Conservation (phyloP, 768 basidiomycete genomes). For the Hortiboletus flavorubellus region DNA sequence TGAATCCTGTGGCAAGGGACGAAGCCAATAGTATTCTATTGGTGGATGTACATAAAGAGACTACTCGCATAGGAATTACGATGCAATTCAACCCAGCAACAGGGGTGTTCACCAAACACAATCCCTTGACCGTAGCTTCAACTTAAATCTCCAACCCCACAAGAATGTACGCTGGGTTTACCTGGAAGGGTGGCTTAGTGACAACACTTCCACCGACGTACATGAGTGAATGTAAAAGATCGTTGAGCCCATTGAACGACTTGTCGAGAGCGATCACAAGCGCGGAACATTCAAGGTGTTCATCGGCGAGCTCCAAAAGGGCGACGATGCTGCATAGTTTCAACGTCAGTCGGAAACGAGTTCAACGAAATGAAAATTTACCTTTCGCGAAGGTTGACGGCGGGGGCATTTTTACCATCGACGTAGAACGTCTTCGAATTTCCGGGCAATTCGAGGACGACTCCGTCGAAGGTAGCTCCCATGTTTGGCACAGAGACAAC, state of each 20-base stretch:
- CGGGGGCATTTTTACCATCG: conserved; percentile 76
- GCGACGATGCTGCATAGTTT: conserved; percentile 65
- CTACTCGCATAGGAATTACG: conserved; percentile 7
- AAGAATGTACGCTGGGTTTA: conserved; percentile 74
- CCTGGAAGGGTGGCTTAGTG: conserved; percentile 73
- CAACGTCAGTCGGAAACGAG: conserved; percentile 1
- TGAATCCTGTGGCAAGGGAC: not conserved
- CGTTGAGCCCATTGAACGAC: conserved; percentile 63
- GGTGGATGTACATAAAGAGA: conserved; percentile 9
- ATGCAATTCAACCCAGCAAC: conserved; percentile 24
- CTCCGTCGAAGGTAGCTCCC: conserved; percentile 69
- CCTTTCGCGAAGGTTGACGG: conserved; percentile 83
- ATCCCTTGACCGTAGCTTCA: conserved; percentile 25
- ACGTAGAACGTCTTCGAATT: conserved; percentile 78
- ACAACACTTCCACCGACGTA: conserved; percentile 88
- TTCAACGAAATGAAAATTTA: conserved; percentile 29
- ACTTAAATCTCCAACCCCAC: conserved; percentile 79
- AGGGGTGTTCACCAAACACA: conserved; percentile 18
- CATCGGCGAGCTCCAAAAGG: conserved; percentile 83
- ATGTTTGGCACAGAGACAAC: conserved; percentile 66
- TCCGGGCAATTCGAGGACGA: conserved; percentile 72
- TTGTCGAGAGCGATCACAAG: conserved; percentile 80
- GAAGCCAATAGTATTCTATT: not conserved
- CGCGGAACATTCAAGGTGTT: conserved; percentile 71
- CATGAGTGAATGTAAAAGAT: conserved; percentile 85